These are phyloP conservation scores for Sporisorium scitamineum DNA, from an alignment of 1,284 basidiomycete genomes.

Conservation along the genomic window DNA sequence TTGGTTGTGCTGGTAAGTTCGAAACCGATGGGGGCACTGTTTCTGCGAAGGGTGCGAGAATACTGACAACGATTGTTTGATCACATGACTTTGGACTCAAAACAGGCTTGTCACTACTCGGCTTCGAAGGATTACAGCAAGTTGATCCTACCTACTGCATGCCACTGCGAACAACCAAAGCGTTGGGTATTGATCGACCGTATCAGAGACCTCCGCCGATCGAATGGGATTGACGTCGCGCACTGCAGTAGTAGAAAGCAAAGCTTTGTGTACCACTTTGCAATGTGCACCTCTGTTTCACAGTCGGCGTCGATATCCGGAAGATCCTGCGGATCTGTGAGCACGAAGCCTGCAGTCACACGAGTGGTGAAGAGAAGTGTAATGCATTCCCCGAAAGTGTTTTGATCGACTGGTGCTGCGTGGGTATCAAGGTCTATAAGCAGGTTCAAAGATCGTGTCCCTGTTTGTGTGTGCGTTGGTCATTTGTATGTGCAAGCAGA, in stretches of 20 bases:
- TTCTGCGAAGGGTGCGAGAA: too few species aligned
- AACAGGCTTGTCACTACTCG: slow-evolving; percentile 84
- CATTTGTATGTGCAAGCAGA: too few species aligned
- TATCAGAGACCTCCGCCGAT: slow-evolving; percentile 39
- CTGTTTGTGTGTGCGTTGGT: too few species aligned
- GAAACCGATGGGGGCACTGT: too few species aligned
- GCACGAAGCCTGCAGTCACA: too few species aligned
- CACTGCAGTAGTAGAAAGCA: not conserved
- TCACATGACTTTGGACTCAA: not conserved
- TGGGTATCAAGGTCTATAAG: slow-evolving; percentile 8
- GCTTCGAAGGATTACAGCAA: slow-evolving; percentile 84
- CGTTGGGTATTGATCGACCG: slow-evolving; percentile 53
- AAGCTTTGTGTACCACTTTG: not conserved
- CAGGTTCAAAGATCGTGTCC: not conserved
- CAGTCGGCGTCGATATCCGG: too few species aligned
- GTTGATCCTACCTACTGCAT: slow-evolving; percentile 97
- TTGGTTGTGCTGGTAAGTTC: slow-evolving; percentile 85
- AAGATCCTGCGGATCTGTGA: too few species aligned
- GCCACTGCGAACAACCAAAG: slow-evolving; percentile 79
- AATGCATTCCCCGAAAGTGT: not conserved
- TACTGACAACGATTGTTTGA: not conserved
- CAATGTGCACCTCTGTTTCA: not conserved
- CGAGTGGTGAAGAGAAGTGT: not conserved
- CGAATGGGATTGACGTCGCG: slow-evolving; percentile 16
- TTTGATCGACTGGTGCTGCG: not conserved